Percentiles rank a stretch among this genome's conserved stretches.
These are phyloP conservation scores for Rhododendron vialii DNA, from an alignment of 148 eudicot species.

Conservation along the genomic window DNA sequence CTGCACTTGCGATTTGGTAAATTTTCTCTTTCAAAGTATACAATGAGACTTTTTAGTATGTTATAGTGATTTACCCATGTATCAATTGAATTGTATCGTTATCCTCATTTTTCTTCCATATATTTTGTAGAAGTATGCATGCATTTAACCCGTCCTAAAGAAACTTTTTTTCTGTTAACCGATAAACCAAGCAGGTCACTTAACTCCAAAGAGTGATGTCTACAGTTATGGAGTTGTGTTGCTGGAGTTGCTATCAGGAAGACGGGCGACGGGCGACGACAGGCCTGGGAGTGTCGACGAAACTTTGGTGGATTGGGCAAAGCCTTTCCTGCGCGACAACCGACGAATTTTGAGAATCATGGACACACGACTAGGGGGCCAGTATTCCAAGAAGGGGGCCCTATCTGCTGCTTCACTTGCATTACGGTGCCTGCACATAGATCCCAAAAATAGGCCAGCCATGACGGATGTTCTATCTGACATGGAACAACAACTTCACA, in stretches of 20 bases:
- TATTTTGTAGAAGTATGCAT: not conserved
- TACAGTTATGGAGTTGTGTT: constrained; percentile 50
- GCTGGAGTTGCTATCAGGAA: constrained; percentile 43
- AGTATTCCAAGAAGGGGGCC: constrained; percentile 50
- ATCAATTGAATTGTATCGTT: not conserved
- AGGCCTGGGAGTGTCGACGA: constrained; percentile 24
- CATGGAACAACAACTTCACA: constrained; percentile 32
- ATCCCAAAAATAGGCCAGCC: constrained; percentile 38
- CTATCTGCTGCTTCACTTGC: constrained; percentile 40
- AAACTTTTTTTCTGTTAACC: not conserved
- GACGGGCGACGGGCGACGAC: constrained; percentile 32
- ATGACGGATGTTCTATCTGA: constrained; percentile 33
- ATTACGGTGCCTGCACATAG: constrained; percentile 33
- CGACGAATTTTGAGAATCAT: constrained; percentile 41
- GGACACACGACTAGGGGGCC: constrained; percentile 54
- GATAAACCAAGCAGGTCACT: constrained; percentile 26
- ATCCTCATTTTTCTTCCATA: not conserved
- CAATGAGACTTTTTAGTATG: not conserved
- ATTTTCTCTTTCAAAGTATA: not conserved
- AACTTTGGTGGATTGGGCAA: constrained; percentile 48
- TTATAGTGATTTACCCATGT: not conserved
- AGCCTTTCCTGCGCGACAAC: constrained; percentile 35
- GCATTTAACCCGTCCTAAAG: not conserved
- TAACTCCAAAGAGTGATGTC: constrained; percentile 46
- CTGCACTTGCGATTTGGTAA: not conserved